A percentile compares a stretch with the other conserved stretches of the same genome.
Evolutionary conservation across 495 filamentous ascomycete genomes (phyloP).

Genomic region (Parathielavia appendiculata): DNA sequence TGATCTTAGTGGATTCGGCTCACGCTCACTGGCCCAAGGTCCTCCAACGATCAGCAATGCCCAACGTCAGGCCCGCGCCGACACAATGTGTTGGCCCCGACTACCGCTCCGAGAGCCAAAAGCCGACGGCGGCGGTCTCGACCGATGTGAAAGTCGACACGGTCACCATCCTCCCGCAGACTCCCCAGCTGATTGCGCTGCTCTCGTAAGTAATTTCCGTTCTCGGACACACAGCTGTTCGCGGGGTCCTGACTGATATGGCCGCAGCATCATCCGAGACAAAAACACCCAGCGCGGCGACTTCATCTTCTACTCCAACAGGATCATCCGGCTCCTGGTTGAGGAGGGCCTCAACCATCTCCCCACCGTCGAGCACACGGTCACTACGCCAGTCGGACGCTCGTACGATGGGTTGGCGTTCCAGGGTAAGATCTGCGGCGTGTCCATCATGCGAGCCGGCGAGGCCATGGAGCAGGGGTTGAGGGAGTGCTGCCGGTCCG

Average conservation of each 20-base stretch:
- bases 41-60: constrained; percentile 13
- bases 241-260: background rate
- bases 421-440: constrained; percentile 96
- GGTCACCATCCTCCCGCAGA: constrained; percentile 85
- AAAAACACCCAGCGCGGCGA: constrained; percentile 82
- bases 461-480: constrained; percentile 98
- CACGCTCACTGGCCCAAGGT: constrained; percentile 1
- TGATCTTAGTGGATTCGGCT: background rate
- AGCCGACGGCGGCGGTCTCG: constrained; percentile 86
- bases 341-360: constrained; percentile 97
- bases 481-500: constrained; percentile 91
- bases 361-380: constrained; percentile 77
- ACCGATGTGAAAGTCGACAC: constrained; percentile 75
- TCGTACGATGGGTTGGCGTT: constrained; percentile 90
- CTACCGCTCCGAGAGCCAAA: constrained; percentile 70
- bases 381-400: constrained; percentile 85
- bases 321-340: constrained; percentile 95
- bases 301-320: constrained; percentile 99
- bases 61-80: constrained; percentile 43
- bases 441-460: constrained; percentile 96
- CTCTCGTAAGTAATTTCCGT: constrained; percentile 70
- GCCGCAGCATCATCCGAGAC: constrained; percentile 83
- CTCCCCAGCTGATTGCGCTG: constrained; percentile 92
- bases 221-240: background rate
- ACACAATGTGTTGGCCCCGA: constrained; percentile 71